Evolutionary conservation across 2,329 filamentous ascomycete species (phyloP).

Genomic region (Chrysoporthe austroafricana): DNA sequence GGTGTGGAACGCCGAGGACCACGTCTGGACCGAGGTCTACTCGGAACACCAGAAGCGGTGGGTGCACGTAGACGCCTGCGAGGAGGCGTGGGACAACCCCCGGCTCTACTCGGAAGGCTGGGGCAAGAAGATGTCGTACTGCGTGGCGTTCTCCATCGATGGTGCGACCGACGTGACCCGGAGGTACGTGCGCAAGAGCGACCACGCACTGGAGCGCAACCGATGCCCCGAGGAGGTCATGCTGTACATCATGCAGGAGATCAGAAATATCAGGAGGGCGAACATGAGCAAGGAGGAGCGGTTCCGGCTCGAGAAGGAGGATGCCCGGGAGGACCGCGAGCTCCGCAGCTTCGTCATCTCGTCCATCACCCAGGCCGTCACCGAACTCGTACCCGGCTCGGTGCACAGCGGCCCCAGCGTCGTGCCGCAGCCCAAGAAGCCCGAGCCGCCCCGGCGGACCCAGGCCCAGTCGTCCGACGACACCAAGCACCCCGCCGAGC

Average conservation of each 20-base stretch:
- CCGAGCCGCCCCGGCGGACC: slow-evolving; percentile 29
- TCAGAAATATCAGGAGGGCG: slow-evolving; percentile 79
- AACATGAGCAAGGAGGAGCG: slow-evolving; percentile 87
- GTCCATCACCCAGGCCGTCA: slow-evolving; percentile 74
- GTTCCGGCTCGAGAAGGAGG: slow-evolving; percentile 80
- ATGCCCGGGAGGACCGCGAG: slow-evolving; percentile 74
- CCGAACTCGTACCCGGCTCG: slow-evolving; percentile 63
- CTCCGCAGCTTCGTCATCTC: slow-evolving; percentile 74
- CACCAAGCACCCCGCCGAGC: slow-evolving; percentile 64
- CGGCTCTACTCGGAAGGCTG: slow-evolving; percentile 91
- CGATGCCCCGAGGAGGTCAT: slow-evolving; percentile 87
- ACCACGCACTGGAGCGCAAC: slow-evolving; percentile 74
- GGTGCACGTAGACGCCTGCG: slow-evolving; percentile 96
- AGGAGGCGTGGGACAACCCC: slow-evolving; percentile 94
- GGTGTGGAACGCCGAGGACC: slow-evolving; percentile 98
- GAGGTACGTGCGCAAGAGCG: slow-evolving; percentile 71
- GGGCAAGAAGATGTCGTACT: slow-evolving; percentile 96
- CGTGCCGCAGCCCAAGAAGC: slow-evolving; percentile 33
- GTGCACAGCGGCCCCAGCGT: slow-evolving; percentile 21
- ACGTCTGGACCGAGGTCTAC: slow-evolving; percentile 98
- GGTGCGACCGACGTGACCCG: slow-evolving; percentile 71
- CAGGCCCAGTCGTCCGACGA: slow-evolving; percentile 47
- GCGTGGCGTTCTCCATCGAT: slow-evolving; percentile 93
- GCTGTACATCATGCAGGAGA: slow-evolving; percentile 89
- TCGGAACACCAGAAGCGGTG: slow-evolving; percentile 91